Percentiles rank a stretch among this genome's conserved stretches.
Evolutionary conservation across 1,284 basidiomycete genomes (phyloP).

Genomic region (Volvariella volvacea): DNA sequence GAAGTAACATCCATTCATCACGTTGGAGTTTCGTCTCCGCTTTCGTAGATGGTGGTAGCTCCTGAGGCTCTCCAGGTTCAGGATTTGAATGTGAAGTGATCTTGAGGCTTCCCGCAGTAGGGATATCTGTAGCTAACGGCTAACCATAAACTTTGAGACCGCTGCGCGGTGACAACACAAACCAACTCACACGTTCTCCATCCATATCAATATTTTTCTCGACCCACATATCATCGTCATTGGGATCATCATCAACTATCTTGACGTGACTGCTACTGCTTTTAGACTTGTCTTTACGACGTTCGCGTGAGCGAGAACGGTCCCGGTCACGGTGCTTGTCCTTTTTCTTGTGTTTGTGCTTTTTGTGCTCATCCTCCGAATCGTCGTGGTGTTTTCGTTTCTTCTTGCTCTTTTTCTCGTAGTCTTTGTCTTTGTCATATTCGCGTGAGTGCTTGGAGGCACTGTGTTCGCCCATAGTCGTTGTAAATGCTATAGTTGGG

Average conservation of each 20-base stretch:
- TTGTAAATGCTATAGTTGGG: slow-evolving; percentile 1
- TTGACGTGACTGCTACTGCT: slow-evolving; percentile 21
- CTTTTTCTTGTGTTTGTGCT: slow-evolving; percentile 23
- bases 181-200: slow-evolving; percentile 54
- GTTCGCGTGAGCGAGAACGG: not conserved
- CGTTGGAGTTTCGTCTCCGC: slow-evolving; percentile 53
- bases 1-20: slow-evolving; percentile 89
- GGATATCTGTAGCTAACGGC: slow-evolving; percentile 63
- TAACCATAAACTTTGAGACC: slow-evolving; percentile 15
- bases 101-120: slow-evolving; percentile 70
- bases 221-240: slow-evolving; percentile 73
- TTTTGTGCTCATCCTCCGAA: slow-evolving; percentile 17
- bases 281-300: slow-evolving; percentile 9
- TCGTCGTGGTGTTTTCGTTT: slow-evolving; percentile 40
- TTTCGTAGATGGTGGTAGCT: slow-evolving; percentile 33
- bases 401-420: slow-evolving; percentile 41
- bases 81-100: slow-evolving; percentile 53
- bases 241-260: slow-evolving; percentile 62
- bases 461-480: slow-evolving; percentile 14
- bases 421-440: slow-evolving; percentile 23
- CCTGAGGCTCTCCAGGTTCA: slow-evolving; percentile 31
- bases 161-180: not conserved
- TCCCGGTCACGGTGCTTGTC: slow-evolving; percentile 20
- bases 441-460: slow-evolving; percentile 13
- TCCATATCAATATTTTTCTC: slow-evolving; percentile 83